Percentiles rank a stretch among this genome's conserved stretches.
These are phyloP conservation scores for Meyerozyma elateridarum DNA, from an alignment of 1,139 yeast species.

Conservation along the genomic window DNA sequence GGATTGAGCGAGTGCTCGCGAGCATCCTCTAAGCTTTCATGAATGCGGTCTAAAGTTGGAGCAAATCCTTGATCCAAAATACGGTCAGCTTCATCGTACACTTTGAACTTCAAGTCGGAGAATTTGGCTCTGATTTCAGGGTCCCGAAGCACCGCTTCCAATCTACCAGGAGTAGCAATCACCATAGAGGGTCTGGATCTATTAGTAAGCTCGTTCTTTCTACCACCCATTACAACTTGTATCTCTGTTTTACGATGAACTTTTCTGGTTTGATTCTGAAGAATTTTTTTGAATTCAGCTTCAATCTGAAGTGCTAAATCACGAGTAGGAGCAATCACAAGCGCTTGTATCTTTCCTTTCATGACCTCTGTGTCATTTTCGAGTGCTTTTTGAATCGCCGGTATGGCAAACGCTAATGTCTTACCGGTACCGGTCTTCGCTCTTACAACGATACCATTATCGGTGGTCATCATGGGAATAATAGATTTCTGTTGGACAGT, in stretches of 20 bases:
- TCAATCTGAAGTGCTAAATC: slow-evolving; percentile 86
- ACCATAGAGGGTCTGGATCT: slow-evolving; percentile 44
- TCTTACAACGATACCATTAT: slow-evolving; percentile 69
- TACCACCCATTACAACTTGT: slow-evolving; percentile 38
- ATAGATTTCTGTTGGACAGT: slow-evolving; percentile 76
- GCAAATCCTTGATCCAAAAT: slow-evolving; percentile 74
- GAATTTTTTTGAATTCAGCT: slow-evolving; percentile 53
- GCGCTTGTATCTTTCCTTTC: slow-evolving; percentile 40
- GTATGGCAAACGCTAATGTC: slow-evolving; percentile 83
- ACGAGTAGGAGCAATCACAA: slow-evolving; percentile 86
- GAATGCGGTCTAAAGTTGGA: slow-evolving; percentile 54
- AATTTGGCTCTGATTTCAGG: slow-evolving; percentile 45
- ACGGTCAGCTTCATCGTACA: slow-evolving; percentile 88
- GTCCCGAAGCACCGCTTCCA: slow-evolving; percentile 54
- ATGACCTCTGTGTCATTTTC: slow-evolving; percentile 24
- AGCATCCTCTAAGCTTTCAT: slow-evolving; percentile 39
- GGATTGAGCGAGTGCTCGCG: slow-evolving; percentile 18
- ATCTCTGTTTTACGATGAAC: slow-evolving; percentile 15
- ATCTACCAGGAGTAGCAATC: slow-evolving; percentile 90
- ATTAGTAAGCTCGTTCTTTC: slow-evolving; percentile 18
- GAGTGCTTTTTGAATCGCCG: slow-evolving; percentile 51
- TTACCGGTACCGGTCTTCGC: slow-evolving; percentile 97
- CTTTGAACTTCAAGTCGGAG: slow-evolving; percentile 53
- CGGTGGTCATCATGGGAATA: slow-evolving; percentile 55
- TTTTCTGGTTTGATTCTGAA: slow-evolving; percentile 14